Percentiles rank a stretch among this genome's conserved stretches.
phyloP scores from a whole-genome alignment of 495 filamentous ascomycete species.

The Aspergillus olivimuriae region DNA sequence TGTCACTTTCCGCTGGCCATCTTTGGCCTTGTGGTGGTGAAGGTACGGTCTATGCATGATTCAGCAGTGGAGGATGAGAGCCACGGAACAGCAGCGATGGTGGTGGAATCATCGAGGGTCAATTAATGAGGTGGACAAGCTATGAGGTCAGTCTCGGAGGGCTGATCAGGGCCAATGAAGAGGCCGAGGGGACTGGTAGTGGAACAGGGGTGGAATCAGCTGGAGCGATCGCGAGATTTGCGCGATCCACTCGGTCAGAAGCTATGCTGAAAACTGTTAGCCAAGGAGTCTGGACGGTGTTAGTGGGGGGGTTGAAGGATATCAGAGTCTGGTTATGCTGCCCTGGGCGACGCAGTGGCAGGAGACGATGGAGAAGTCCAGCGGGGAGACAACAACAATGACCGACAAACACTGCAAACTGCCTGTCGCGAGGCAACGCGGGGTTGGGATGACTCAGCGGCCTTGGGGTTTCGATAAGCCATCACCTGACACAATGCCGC shows the following conservation, averaged over 20 bases:
- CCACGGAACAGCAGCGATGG: constrained; percentile 7
- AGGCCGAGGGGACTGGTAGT: constrained; percentile 12
- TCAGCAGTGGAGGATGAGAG: constrained; percentile 9
- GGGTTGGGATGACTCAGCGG: constrained; percentile 4
- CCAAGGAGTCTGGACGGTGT: no score
- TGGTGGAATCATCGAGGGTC: constrained; percentile 12
- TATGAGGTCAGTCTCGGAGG: constrained; percentile 12
- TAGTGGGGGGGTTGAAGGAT: no score
- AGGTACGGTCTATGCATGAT: constrained; percentile 34
- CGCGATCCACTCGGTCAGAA: constrained; percentile 3
- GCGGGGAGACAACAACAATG: constrained; percentile 1
- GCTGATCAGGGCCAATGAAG: constrained; percentile 15
- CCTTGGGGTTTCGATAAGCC: neutral
- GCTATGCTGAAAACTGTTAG: constrained; percentile 5
- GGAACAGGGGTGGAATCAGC: constrained; percentile 7
- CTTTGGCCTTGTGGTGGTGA: constrained; percentile 24
- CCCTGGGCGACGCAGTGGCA: no score
- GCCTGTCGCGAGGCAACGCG: constrained; percentile 5
- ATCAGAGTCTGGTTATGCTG: no score
- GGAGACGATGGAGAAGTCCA: neutral
- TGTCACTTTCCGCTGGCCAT: constrained; percentile 53
- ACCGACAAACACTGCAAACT: constrained; percentile 5
- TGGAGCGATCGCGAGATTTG: constrained; percentile 9
- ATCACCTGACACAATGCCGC: neutral
- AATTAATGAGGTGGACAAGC: constrained; percentile 10